Percentiles rank a stretch among this genome's conserved stretches.
phyloP scores from a whole-genome alignment of 2,329 filamentous ascomycete species.

The Sclerotinia nivalis region DNA sequence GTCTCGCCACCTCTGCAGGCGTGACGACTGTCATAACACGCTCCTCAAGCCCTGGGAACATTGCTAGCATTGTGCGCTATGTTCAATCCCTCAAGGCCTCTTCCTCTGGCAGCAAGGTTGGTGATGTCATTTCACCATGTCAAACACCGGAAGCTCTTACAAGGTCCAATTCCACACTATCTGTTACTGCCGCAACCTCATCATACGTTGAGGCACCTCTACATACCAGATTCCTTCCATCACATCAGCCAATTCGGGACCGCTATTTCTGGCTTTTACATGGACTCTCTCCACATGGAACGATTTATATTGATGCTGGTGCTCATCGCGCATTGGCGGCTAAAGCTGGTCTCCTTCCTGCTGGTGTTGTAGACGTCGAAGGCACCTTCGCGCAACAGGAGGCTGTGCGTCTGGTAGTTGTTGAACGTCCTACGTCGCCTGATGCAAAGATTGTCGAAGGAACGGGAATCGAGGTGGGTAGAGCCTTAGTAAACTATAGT shows the following conservation, averaged over 20 bases:
- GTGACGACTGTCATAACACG: slow-evolving; percentile 95
- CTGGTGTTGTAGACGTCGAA: slow-evolving; percentile 86
- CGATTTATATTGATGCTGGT: slow-evolving; percentile 88
- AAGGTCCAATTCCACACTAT: slow-evolving; percentile 24
- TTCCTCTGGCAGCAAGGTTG: slow-evolving; percentile 26
- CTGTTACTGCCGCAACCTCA: slow-evolving; percentile 23
- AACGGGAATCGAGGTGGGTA: slow-evolving; percentile 71
- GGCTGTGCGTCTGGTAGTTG: slow-evolving; percentile 81
- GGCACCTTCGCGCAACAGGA: slow-evolving; percentile 90
- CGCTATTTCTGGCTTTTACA: slow-evolving; percentile 97
- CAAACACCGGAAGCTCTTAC: slow-evolving; percentile 29
- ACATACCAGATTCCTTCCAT: slow-evolving; percentile 91
- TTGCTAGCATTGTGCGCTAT: slow-evolving; percentile 81
- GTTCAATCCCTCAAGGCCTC: slow-evolving; percentile 61
- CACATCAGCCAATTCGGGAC: slow-evolving; percentile 80
- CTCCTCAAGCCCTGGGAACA: slow-evolving; percentile 91
- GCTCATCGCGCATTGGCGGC: slow-evolving; percentile 76
- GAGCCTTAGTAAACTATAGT: slow-evolving; percentile 92
- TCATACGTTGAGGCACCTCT: slow-evolving; percentile 56
- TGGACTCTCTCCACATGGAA: slow-evolving; percentile 86
- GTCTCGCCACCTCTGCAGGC: slow-evolving; percentile 87
- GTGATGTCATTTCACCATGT: slow-evolving; percentile 28
- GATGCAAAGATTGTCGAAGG: slow-evolving; percentile 53
- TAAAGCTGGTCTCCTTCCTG: slow-evolving; percentile 86
- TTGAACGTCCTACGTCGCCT: slow-evolving; percentile 53